phyloP scores from a whole-genome alignment of 1,284 basidiomycete genomes.

The Trametes polyzona region DNA sequence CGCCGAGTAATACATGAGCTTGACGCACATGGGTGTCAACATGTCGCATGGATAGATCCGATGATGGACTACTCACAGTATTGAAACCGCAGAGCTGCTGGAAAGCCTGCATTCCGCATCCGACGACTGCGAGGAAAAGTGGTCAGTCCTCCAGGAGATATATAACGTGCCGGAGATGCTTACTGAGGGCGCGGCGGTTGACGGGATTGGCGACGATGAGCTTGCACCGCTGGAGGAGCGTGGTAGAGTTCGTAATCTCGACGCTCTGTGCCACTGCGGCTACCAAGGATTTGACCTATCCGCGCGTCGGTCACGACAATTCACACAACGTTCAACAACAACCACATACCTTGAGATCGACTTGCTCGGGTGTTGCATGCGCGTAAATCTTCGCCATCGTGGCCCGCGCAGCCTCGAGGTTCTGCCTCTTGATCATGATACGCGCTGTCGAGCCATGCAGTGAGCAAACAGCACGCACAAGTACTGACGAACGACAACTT shows the following conservation, averaged over 20 bases:
- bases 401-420: conserved; percentile 49
- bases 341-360: conserved; percentile 67
- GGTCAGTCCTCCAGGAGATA: not conserved
- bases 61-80: conserved; percentile 34
- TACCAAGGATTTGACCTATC: conserved; percentile 60
- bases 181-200: conserved; percentile 75
- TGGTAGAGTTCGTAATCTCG: conserved; percentile 64
- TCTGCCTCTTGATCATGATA: conserved; percentile 65
- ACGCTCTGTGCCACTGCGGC: conserved; percentile 67
- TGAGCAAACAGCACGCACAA: conserved; percentile 1
- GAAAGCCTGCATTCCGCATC: conserved; percentile 80
- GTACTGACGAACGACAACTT: conserved; percentile 30
- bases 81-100: conserved; percentile 82
- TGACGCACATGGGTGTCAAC: too few species aligned
- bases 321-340: too few species aligned
- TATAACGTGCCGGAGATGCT: conserved; percentile 33
- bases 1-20: conserved; percentile 71
- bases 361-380: conserved; percentile 61
- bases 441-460: conserved; percentile 65
- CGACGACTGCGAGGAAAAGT: conserved; percentile 56
- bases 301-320: not conserved
- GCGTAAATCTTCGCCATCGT: conserved; percentile 73
- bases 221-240: conserved; percentile 56
- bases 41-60: not conserved
- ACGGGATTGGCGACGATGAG: conserved; percentile 60